Evolutionary conservation across 257 asterid genomes (phyloP).

Genomic region (Fraxinus pennsylvanica): DNA sequence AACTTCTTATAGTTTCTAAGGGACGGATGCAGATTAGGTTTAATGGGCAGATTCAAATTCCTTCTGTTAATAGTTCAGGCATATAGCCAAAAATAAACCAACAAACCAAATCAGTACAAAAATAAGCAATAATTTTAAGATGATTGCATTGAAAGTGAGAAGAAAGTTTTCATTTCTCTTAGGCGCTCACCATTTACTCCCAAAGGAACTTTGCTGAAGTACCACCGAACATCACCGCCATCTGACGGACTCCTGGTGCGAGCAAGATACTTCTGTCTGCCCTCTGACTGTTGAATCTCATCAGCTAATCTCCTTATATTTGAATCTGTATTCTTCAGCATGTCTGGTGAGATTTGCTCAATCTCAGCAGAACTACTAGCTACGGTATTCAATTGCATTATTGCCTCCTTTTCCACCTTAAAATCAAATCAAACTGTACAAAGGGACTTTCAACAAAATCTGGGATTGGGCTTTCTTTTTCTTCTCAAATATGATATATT

Average conservation of each 20-base stretch:
- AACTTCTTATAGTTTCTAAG: neutral
- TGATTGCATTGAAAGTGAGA: neutral
- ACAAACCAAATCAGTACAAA: neutral
- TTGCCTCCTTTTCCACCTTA: slow-evolving; percentile 24
- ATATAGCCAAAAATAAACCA: too few species aligned
- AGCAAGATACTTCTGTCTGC: slow-evolving; percentile 85
- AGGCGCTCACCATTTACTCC: slow-evolving; percentile 64
- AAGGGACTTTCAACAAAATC: neutral
- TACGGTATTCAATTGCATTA: slow-evolving; percentile 22
- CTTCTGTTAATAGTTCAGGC: neutral
- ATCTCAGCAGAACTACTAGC: slow-evolving; percentile 31
- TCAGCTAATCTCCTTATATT: slow-evolving; percentile 74
- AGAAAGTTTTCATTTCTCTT: neutral
- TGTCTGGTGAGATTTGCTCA: slow-evolving; percentile 62
- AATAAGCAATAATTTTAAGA: neutral
- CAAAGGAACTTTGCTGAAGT: slow-evolving; percentile 79
- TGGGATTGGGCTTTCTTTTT: neutral
- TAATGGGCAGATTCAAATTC: neutral
- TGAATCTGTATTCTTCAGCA: slow-evolving; percentile 84
- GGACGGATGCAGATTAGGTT: neutral
- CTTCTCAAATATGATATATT: slow-evolving; percentile 4
- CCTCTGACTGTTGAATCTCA: slow-evolving; percentile 84
- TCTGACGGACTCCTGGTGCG: slow-evolving; percentile 89
- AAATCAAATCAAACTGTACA: neutral
- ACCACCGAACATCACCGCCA: slow-evolving; percentile 93